phyloP scores from a whole-genome alignment of 192 early-diverging fungal species.

The Chytriomyces hyalinus region DNA sequence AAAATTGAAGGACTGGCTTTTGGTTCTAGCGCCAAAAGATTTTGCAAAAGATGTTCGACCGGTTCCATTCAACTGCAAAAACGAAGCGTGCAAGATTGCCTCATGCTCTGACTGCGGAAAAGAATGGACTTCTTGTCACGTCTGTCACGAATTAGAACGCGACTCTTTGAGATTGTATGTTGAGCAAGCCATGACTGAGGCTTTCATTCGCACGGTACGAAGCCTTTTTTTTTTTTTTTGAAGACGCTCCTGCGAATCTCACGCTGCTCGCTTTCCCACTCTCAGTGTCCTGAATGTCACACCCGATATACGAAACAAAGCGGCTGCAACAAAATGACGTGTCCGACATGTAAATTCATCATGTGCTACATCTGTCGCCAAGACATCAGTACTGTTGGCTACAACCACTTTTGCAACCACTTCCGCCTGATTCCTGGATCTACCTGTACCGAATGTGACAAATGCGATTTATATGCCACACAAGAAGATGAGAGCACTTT shows the following conservation, averaged over 20 bases:
- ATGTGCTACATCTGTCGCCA: slow-evolving; percentile 72
- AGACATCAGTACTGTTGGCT: slow-evolving; percentile 60
- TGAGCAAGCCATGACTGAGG: slow-evolving; percentile 66
- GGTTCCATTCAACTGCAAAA: slow-evolving; percentile 56
- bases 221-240: background rate
- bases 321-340: slow-evolving; percentile 72
- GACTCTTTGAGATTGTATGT: slow-evolving; percentile 62
- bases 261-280: background rate
- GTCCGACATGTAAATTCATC: slow-evolving; percentile 58
- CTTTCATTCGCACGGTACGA: slow-evolving; percentile 66
- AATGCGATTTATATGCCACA: slow-evolving; percentile 64
- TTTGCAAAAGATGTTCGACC: slow-evolving; percentile 6
- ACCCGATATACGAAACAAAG: slow-evolving; percentile 61
- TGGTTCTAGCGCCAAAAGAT: background rate
- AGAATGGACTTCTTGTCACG: slow-evolving; percentile 51
- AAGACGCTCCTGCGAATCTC: background rate
- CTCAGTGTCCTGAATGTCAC: slow-evolving; percentile 60
- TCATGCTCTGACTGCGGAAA: slow-evolving; percentile 55
- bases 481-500: slow-evolving; percentile 55
- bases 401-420: slow-evolving; percentile 68
- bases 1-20: background rate
- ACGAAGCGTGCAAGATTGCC: slow-evolving; percentile 49
- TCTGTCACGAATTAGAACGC: slow-evolving; percentile 54
- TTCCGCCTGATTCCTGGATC: slow-evolving; percentile 58
- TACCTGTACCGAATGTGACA: slow-evolving; percentile 53